Evolutionary conservation across 306 rosid genomes (phyloP), one percentile per base, ranked within the genome.

Genomic region (Bauhinia variegata): DNA sequence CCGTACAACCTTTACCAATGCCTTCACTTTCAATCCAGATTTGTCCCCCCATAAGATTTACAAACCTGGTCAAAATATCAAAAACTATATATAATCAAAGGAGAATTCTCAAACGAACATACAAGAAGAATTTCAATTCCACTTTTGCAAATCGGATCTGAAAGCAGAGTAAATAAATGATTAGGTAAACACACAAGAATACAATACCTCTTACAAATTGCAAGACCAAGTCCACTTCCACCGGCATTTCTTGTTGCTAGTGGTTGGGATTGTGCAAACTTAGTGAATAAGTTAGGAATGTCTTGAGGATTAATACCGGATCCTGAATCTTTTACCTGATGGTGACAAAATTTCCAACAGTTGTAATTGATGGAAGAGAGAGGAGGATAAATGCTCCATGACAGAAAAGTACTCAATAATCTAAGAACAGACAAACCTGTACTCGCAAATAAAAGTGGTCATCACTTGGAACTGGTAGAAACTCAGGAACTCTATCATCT

Each of bases 21-120:
- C 99, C 99, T 77, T 93, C 97, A 18, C 99, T 93, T 82, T 93
- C 99, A 71, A 93, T 80, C 95, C 95, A 93, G 64, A 93, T 90
- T 68, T 86, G 84, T 67, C 99, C 99, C 57, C 88, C 97, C 99
- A 93, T 93, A 66, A 90, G 97, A 78, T 83, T 86, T 59, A 93
- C 97, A 80, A 93, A 93, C 85, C 99, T 93, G 87, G 74, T 77
- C 77, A 82, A 69, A 78, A 58, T 46, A 60, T 59, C 17, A 3
- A 37, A 55, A 62, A 67, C 0, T 31, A 32, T 12, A 71, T 64
- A 63, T 19, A 32, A 57, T 56, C 59, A 77, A 32, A 54, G 47
- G 44, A 12, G 42, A 57, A 11, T 30, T 43, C 58, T 63, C 61
- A n/a, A 36, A 50, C 23, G 31, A n/a, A 9, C 55, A 50, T 56